Evolutionary conservation across 2,329 filamentous ascomycete species (phyloP), one percentile per base, ranked within the genome.

Genomic region (Rutstroemia sydowiana): DNA sequence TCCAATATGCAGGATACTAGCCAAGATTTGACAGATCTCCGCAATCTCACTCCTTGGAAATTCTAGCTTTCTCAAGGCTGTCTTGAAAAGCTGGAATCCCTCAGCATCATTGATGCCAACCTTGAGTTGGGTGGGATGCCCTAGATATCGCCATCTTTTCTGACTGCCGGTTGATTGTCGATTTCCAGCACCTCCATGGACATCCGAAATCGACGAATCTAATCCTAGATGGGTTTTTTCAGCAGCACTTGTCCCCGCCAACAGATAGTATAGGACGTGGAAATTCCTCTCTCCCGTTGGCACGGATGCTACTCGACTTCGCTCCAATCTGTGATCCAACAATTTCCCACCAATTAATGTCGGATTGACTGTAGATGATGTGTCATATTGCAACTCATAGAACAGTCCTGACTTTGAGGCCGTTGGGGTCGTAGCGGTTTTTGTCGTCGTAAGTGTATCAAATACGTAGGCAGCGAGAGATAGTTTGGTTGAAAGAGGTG

Each of bases 31-130:
- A 69, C 93, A 98, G 51, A 98, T 91, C 67, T 96, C 92, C 36
- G 93, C 93, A 65, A 98, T 95, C 63, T 96, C 93, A 55, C 85
- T 84, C 50, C 91, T 81, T 3, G 92, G 87, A 58, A 98, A 97
- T 69, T 97, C 93, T 13, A 98, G 78, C 69, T 95, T 96, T 58
- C 91, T 81, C 45, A 98, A 73, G 1, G 93, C 93, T 1, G 88
- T 95, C 74, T 97, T 97, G 77, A 98, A 97, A 48, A 97, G 85
- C 66, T 95, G 88, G 69, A 98, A 98, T 4, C 92, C 93, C 64
- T 96, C 91, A 1, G 85, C 78, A 65, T 98, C 93, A 64, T 98
- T 96, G 67, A 98, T 91, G 53, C 93, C 93, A 26, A 97, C 89
- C 69, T 95, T 97, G 58, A 98, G 78, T 70, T 98, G 93, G 0